These are phyloP conservation scores for Ceratonia siliqua DNA, from an alignment of 306 rosid genomes.

Conservation along the genomic window DNA sequence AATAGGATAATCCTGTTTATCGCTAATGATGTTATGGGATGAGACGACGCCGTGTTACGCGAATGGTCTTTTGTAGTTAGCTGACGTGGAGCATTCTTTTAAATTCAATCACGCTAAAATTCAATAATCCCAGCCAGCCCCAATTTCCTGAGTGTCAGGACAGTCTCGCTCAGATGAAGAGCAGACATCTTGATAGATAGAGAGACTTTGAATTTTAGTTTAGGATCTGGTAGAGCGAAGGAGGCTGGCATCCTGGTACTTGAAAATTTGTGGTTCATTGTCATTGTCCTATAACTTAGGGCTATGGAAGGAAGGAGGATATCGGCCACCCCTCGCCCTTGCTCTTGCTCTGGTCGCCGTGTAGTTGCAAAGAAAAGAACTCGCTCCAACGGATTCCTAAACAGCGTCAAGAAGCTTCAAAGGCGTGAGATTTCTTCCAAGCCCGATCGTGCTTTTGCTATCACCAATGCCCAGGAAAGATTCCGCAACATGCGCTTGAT, in stretches of 20 bases:
- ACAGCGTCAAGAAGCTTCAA: slow-evolving; percentile 75
- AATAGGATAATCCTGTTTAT: too few relatives aligned
- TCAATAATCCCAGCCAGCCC: not conserved
- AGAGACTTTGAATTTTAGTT: not conserved
- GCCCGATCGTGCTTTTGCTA: slow-evolving; percentile 72
- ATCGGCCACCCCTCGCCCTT: slow-evolving; percentile 66
- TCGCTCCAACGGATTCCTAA: slow-evolving; percentile 46
- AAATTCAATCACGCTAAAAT: not conserved
- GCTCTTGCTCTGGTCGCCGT: slow-evolving; percentile 62
- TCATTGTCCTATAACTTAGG: not conserved
- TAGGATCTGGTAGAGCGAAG: not conserved
- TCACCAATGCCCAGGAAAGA: slow-evolving; percentile 72
- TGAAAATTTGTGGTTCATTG: not conserved
- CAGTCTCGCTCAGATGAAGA: not conserved
- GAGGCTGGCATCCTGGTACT: not conserved
- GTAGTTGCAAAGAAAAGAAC: slow-evolving; percentile 71
- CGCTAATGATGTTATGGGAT: too few relatives aligned
- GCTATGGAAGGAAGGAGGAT: slow-evolving; percentile 78
- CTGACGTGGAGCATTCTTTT: too few relatives aligned
- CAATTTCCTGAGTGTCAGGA: not conserved
- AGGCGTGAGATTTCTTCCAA: slow-evolving; percentile 78
- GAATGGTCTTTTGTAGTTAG: too few relatives aligned
- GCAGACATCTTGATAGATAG: not conserved
- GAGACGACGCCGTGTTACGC: too few relatives aligned
- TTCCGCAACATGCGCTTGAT: slow-evolving; percentile 79